Evolutionary conservation across 2,329 filamentous ascomycete species (phyloP).

Genomic region (Arthrobotrys conoides): DNA sequence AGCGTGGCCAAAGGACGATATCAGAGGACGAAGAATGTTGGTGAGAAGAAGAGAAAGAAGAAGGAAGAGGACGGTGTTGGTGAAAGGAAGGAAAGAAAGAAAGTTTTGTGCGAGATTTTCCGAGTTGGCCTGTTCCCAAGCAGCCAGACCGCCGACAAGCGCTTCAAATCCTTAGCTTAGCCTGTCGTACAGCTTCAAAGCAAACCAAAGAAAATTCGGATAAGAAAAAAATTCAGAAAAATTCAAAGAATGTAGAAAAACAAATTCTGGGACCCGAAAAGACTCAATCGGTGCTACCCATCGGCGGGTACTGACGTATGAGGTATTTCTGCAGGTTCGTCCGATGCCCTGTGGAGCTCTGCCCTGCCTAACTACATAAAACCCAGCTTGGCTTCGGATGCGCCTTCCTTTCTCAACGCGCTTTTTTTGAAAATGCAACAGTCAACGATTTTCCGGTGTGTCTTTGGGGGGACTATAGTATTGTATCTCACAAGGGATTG

Average conservation of each 20-base stretch:
- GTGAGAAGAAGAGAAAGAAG: background rate
- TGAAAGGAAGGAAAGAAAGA: slow-evolving; percentile 23
- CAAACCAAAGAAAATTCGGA: background rate
- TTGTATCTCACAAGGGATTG: background rate
- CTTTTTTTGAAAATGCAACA: slow-evolving; percentile 51
- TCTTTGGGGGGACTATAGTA: slow-evolving; percentile 5
- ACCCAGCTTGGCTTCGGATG: slow-evolving; percentile 14
- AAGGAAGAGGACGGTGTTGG: background rate
- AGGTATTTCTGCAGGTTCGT: slow-evolving; percentile 55
- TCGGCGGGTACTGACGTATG: slow-evolving; percentile 60
- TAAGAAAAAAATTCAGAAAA: slow-evolving; percentile 1
- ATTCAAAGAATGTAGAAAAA: slow-evolving; percentile 8
- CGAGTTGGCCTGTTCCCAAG: background rate
- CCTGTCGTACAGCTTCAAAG: slow-evolving; percentile 4
- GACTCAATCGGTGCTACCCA: slow-evolving; percentile 5
- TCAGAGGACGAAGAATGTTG: slow-evolving; percentile 26
- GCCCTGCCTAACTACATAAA: slow-evolving; percentile 5
- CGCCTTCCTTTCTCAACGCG: slow-evolving; percentile 49
- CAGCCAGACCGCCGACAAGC: slow-evolving; percentile 17
- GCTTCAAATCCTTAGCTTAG: slow-evolving; percentile 9
- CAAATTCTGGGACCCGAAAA: slow-evolving; percentile 14
- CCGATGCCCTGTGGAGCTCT: slow-evolving; percentile 56
- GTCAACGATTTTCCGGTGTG: slow-evolving; percentile 8
- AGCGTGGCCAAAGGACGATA: slow-evolving; percentile 31
- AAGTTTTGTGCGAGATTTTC: slow-evolving; percentile 47